Conservation (phyloP, 75 land plant genomes). For the Chamaecyparis obtusa region DNA sequence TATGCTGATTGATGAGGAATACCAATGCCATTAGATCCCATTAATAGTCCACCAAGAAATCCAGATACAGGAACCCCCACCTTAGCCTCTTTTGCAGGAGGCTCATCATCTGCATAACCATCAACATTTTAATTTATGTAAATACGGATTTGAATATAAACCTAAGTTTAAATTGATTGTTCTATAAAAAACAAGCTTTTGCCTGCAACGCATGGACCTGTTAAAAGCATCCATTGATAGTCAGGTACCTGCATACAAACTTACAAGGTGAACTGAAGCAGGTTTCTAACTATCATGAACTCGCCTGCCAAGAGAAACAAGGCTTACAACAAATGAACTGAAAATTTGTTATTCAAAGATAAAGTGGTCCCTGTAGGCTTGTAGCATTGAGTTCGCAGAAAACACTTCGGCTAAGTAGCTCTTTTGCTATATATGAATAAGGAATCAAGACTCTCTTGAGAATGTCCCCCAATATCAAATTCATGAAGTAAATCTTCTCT, state of each 20-base stretch:
- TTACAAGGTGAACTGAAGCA: not conserved
- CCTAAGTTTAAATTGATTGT: not conserved
- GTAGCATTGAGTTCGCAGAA: not conserved
- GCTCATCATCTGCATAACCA: constrained; percentile 73
- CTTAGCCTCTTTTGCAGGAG: constrained; percentile 70
- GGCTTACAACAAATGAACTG: not conserved
- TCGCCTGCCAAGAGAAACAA: not conserved
- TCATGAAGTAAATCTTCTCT: not conserved
- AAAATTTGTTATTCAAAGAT: not conserved
- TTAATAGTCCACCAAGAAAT: constrained; percentile 41
- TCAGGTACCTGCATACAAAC: not conserved
- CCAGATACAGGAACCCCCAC: constrained; percentile 53
- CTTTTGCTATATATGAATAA: not conserved
- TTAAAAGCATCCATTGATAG: not conserved
- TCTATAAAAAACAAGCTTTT: not conserved
- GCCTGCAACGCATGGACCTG: not conserved
- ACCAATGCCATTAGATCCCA: constrained; percentile 51
- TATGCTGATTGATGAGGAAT: constrained; percentile 68
- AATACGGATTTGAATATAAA: not conserved
- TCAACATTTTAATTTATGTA: not conserved
- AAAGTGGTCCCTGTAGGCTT: not conserved
- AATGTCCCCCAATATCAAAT: not conserved
- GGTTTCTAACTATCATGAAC: not conserved
- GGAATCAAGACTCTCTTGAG: not conserved
- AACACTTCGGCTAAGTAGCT: not conserved